Conservation (phyloP, 1,284 basidiomycete genomes). For the Tylopilus orsonianus region DNA sequence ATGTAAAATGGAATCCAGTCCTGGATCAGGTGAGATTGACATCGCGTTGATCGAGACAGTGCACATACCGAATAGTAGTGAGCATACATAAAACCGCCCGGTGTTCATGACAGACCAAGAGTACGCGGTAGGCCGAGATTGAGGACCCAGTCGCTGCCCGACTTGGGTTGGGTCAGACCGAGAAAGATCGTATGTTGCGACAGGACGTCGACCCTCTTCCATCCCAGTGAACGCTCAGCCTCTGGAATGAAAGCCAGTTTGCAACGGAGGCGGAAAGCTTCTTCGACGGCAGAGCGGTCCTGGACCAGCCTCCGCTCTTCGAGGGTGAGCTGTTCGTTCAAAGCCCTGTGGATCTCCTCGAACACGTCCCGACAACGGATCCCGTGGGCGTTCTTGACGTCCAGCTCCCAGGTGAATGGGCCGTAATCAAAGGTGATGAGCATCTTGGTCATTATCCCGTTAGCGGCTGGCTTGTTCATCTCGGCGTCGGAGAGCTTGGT, state of each 20-base stretch:
- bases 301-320: slow-evolving; percentile 39
- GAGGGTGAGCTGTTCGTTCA: slow-evolving; percentile 42
- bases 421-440: slow-evolving; percentile 33
- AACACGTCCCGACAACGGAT: slow-evolving; percentile 55
- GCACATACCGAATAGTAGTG: slow-evolving; percentile 19
- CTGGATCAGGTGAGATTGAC: slow-evolving; percentile 11
- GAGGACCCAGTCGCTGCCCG: slow-evolving; percentile 32
- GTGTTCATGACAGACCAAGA: slow-evolving; percentile 10
- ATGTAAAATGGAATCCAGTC: slow-evolving; percentile 24
- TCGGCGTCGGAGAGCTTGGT: slow-evolving; percentile 27
- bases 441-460: slow-evolving; percentile 37
- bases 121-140: slow-evolving; percentile 30
- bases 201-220: slow-evolving; percentile 52
- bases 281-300: slow-evolving; percentile 36
- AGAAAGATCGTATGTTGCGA: slow-evolving; percentile 45
- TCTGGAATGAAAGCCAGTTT: slow-evolving; percentile 38
- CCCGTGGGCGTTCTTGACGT: slow-evolving; percentile 40
- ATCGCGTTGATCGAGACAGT: neutral
- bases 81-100: slow-evolving; percentile 9
- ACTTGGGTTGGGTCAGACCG: slow-evolving; percentile 36
- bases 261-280: slow-evolving; percentile 47
- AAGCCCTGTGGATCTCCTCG: slow-evolving; percentile 49
- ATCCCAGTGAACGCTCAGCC: slow-evolving; percentile 40
- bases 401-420: slow-evolving; percentile 43
- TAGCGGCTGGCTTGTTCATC: slow-evolving; percentile 36